Conservation (phyloP, 1,284 basidiomycete species). For the Malassezia obtusa region DNA sequence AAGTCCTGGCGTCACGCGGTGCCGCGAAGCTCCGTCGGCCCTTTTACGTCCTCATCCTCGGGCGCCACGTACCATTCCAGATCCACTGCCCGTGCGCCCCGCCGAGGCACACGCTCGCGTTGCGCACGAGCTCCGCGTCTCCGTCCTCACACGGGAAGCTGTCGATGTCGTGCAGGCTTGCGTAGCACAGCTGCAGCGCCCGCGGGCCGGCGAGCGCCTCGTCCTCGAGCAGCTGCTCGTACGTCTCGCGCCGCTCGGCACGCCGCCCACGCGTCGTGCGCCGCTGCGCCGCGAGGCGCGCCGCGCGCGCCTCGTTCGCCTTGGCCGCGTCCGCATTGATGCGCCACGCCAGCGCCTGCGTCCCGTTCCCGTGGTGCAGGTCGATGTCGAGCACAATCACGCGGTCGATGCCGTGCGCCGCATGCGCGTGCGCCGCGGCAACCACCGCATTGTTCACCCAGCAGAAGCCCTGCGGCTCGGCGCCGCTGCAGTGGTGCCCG, state of each 20-base stretch:
- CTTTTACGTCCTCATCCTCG: conserved; percentile 31
- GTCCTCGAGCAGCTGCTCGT: conserved; percentile 15
- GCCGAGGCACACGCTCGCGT: conserved; percentile 66
- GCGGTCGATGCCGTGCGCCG: conserved; percentile 67
- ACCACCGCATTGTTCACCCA: conserved; percentile 88
- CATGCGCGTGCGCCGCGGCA: conserved; percentile 81
- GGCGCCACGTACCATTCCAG: conserved; percentile 31
- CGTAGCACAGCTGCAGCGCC: conserved; percentile 66
- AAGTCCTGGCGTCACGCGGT: conserved; percentile 1
- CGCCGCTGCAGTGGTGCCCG: conserved; percentile 45
- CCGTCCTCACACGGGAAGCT: conserved; percentile 91
- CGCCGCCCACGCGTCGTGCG: conserved; percentile 7
- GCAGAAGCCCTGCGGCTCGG: conserved; percentile 66
- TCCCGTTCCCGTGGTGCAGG: conserved; percentile 76
- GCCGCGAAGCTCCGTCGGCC: conserved; percentile 22
- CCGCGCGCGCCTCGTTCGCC: conserved; percentile 24
- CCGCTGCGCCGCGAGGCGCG: conserved; percentile 21
- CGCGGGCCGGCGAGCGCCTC: conserved; percentile 20
- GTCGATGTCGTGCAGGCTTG: conserved; percentile 74
- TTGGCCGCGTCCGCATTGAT: conserved; percentile 71
- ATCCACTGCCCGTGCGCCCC: conserved; percentile 81
- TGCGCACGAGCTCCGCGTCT: conserved; percentile 64
- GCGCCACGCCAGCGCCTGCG: conserved; percentile 79
- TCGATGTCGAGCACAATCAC: conserved; percentile 86
- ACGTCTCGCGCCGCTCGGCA: conserved; percentile 6